Evolutionary conservation across 305 asterid species (phyloP), one percentile per base, ranked within the genome.

Genomic region (Fraxinus nigra): DNA sequence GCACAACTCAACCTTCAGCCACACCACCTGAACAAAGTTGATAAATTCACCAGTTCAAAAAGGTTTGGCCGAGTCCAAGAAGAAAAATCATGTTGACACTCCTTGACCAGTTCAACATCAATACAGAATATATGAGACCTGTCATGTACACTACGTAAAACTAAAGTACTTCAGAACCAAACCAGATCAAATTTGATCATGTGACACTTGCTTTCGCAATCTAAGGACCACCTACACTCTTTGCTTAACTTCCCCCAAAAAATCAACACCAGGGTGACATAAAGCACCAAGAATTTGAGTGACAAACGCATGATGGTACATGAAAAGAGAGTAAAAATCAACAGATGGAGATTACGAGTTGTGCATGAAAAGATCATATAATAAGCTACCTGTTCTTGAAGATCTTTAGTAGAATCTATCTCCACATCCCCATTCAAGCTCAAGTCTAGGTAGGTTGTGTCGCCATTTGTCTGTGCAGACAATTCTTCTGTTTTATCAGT

Each of bases 1-100:
- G 92, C 96, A 93, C 86, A 93, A 81, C 90, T 94, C 97, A 84
- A 92, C 95, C 91, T 92, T 94, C 81, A 97, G 96, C 98, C 98
- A 94, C 78, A 88, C 85, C 81, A 89, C 97, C 99, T 96, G 90
- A 87, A 87, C 61, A 84, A 9, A 88, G 70, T 69, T 56, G 35
- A 48, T 75, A 37, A 2, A 65, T 83, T 65, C 78, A 65, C 81
- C 54, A 59, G 79, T 73, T 56, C 30, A 37, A 59, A 33, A 35
- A 33, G 73, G 24, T 59, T 28, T 43, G 32, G 13, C 28, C 24
- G 4, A 10, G 33, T 9, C 72, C 6, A 63, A 63, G 34, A 26
- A 63, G 72, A 22, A 63, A 1, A 28, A 28, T 67, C 18, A 26
- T 26, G 73, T 65, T 26, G 35, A 65, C 73, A 24, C 18, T 0